These are phyloP conservation scores for Arachis stenosperma DNA, from an alignment of 306 rosid genomes.

Conservation along the genomic window DNA sequence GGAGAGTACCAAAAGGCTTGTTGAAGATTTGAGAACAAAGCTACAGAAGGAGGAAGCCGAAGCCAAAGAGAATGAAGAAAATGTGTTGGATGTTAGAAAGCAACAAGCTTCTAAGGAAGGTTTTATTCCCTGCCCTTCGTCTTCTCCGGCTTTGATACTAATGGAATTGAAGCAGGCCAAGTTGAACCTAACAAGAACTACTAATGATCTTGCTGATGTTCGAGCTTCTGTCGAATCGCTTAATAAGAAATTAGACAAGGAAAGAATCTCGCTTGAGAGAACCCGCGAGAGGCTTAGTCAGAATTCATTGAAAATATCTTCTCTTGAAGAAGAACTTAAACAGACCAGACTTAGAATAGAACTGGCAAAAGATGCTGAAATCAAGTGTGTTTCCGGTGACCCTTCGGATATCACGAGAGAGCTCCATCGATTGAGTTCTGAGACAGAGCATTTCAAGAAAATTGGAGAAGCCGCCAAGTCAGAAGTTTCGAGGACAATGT, in stretches of 20 bases:
- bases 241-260: constrained; percentile 76
- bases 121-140: constrained; percentile 30
- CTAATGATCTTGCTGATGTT: constrained; percentile 70
- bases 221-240: constrained; percentile 63
- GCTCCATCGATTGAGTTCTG: constrained; percentile 63
- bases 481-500: constrained; percentile 59
- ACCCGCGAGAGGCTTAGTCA: constrained; percentile 67
- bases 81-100: background rate
- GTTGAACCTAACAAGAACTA: constrained; percentile 73
- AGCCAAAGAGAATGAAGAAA: constrained; percentile 32
- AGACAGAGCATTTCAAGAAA: constrained; percentile 71
- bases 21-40: constrained; percentile 47
- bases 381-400: constrained; percentile 47
- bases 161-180: constrained; percentile 91
- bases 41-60: constrained; percentile 46
- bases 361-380: constrained; percentile 60
- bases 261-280: constrained; percentile 72
- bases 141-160: constrained; percentile 44
- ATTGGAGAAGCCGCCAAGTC: constrained; percentile 67
- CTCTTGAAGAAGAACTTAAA: constrained; percentile 81
- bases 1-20: constrained; percentile 52
- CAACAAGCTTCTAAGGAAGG: constrained; percentile 35
- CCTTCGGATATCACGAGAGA: constrained; percentile 62
- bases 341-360: constrained; percentile 65
- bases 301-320: constrained; percentile 60